A percentile compares a stretch with the other conserved stretches of the same genome.
Evolutionary conservation across 1,284 basidiomycete species (phyloP).

Genomic region (Moesziomyces aphidis): DNA sequence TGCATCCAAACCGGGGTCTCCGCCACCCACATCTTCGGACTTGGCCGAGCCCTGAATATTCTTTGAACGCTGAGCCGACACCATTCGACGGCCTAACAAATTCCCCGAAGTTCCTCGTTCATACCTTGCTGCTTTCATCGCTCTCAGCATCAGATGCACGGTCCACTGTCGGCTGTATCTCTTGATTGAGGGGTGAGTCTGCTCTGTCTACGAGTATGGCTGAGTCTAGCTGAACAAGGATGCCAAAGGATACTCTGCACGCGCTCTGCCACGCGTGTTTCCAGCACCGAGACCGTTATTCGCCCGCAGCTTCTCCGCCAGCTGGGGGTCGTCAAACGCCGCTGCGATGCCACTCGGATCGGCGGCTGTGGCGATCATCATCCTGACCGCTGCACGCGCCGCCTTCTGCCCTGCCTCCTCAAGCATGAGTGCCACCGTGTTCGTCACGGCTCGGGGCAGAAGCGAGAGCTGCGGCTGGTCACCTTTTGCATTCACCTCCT

Average conservation of each 20-base stretch:
- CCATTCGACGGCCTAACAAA: slow-evolving; percentile 10
- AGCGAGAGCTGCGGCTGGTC: slow-evolving; percentile 47
- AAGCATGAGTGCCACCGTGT: slow-evolving; percentile 34
- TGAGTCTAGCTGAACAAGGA: slow-evolving; percentile 36
- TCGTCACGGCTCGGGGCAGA: slow-evolving; percentile 27
- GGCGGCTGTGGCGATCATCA: slow-evolving; percentile 42
- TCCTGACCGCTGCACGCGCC: slow-evolving; percentile 36
- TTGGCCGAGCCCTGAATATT: slow-evolving; percentile 18
- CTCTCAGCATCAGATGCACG: not conserved
- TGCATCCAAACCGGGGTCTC: slow-evolving; percentile 12
- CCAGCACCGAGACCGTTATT: slow-evolving; percentile 31
- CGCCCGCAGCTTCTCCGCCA: slow-evolving; percentile 33
- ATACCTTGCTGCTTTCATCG: too few species aligned
- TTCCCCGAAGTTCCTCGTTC: not conserved
- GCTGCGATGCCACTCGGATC: slow-evolving; percentile 45
- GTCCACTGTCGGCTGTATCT: not conserved
- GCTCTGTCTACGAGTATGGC: slow-evolving; percentile 7
- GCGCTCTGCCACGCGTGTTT: slow-evolving; percentile 26
- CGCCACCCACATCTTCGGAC: slow-evolving; percentile 23
- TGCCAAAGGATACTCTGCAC: slow-evolving; percentile 45
- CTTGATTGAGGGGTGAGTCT: slow-evolving; percentile 2
- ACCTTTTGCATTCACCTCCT: slow-evolving; percentile 48
- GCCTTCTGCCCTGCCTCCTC: slow-evolving; percentile 42
- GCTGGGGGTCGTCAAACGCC: slow-evolving; percentile 43
- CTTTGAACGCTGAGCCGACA: not conserved